Conservation (phyloP, 768 basidiomycete genomes). For the Psilocybe subaeruginosa region DNA sequence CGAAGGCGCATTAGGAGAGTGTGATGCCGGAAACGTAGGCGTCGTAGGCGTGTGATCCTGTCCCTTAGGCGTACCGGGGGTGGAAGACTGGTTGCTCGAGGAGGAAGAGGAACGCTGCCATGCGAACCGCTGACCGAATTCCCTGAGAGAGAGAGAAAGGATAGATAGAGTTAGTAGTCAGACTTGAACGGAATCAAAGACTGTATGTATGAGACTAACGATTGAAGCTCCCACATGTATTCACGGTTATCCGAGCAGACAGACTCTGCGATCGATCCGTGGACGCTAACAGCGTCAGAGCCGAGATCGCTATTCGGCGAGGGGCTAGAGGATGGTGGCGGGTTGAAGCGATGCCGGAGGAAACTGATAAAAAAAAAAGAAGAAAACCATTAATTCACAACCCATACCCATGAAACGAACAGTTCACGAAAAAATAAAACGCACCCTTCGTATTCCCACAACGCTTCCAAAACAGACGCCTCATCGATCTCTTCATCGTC, state of each 20-base stretch:
- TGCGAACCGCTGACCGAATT: slow-evolving; percentile 28
- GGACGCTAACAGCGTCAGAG: slow-evolving; percentile 23
- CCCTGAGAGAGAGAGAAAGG: slow-evolving; percentile 16
- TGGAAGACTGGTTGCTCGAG: slow-evolving; percentile 9
- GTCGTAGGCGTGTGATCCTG: slow-evolving; percentile 11
- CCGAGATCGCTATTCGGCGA: slow-evolving; percentile 27
- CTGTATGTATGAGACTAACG: slow-evolving; percentile 21
- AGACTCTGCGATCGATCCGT: slow-evolving; percentile 27
- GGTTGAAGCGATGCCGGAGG: slow-evolving; percentile 65
- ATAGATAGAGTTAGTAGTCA: background rate
- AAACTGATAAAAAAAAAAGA: slow-evolving; percentile 43
- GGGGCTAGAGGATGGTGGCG: slow-evolving; percentile 41
- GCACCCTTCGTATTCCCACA: slow-evolving; percentile 61
- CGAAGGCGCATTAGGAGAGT: background rate
- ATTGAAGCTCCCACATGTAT: slow-evolving; percentile 33
- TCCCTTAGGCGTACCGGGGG: slow-evolving; percentile 11
- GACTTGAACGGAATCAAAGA: background rate
- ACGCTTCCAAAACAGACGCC: slow-evolving; percentile 36
- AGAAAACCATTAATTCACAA: no score
- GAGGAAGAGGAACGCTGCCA: slow-evolving; percentile 18
- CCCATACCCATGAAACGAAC: no score
- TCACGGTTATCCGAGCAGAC: slow-evolving; percentile 30
- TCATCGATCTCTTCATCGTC: slow-evolving; percentile 40
- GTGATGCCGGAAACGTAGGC: background rate
- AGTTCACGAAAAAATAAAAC: slow-evolving; percentile 1